Conservation (phyloP, 805 yeast genomes). For the Wickerhamiella sergipiensis region DNA sequence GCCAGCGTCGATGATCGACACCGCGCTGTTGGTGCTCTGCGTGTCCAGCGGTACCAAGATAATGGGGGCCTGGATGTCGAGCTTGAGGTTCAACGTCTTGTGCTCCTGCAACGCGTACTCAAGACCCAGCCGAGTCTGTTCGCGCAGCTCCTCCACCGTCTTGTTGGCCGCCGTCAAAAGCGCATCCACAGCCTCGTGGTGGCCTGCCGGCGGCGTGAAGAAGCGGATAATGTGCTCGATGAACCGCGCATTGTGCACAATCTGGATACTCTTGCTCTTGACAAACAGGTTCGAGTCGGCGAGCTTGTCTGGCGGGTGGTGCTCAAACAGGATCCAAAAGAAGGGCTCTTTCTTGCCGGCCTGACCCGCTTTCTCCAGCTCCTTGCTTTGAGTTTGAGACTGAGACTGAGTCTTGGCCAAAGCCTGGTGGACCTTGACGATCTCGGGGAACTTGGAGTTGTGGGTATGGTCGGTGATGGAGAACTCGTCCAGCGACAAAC, state of each 20-base stretch:
- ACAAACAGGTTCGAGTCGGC: slow-evolving; percentile 72
- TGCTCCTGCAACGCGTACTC: slow-evolving; percentile 93
- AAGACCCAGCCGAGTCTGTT: slow-evolving; percentile 80
- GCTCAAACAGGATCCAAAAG: slow-evolving; percentile 69
- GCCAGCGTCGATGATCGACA: slow-evolving; percentile 90
- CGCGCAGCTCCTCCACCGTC: slow-evolving; percentile 79
- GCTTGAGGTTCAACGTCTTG: slow-evolving; percentile 69
- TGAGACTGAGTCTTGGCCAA: not conserved
- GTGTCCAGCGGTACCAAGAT: slow-evolving; percentile 72
- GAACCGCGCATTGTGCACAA: slow-evolving; percentile 76
- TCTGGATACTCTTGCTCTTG: slow-evolving; percentile 72
- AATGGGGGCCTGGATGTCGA: slow-evolving; percentile 89
- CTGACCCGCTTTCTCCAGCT: not conserved
- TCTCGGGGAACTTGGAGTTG: slow-evolving; percentile 66
- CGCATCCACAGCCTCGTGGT: slow-evolving; percentile 78
- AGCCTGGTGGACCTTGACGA: slow-evolving; percentile 43
- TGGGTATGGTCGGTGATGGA: slow-evolving; percentile 79
- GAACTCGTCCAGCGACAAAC: slow-evolving; percentile 66
- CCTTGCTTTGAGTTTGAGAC: not conserved
- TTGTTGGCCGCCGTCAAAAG: slow-evolving; percentile 90
- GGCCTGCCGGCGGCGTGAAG: slow-evolving; percentile 77
- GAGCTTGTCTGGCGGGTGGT: slow-evolving; percentile 67
- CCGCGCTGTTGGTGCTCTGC: slow-evolving; percentile 62
- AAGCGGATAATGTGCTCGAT: slow-evolving; percentile 61
- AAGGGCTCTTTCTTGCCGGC: slow-evolving; percentile 27